Evolutionary conservation across 2,329 filamentous ascomycete species (phyloP).

Genomic region (Incumbomyces delicatus): DNA sequence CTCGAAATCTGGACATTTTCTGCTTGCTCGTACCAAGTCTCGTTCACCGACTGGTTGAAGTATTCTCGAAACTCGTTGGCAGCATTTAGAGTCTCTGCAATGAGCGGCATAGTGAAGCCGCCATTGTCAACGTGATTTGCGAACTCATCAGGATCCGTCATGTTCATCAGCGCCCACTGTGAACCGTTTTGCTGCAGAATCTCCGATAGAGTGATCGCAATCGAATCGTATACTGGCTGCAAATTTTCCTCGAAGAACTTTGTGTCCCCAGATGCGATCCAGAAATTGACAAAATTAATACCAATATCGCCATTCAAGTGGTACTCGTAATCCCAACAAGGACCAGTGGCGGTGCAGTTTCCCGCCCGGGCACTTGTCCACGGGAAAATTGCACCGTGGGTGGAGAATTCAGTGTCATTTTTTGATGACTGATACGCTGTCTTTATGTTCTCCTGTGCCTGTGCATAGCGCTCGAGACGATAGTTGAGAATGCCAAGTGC

Average conservation of each 20-base stretch:
- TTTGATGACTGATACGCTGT: conserved; percentile 49
- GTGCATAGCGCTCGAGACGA: conserved; percentile 47
- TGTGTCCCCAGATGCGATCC: conserved; percentile 49
- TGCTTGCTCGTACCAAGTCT: conserved; percentile 49
- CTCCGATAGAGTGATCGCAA: conserved; percentile 53
- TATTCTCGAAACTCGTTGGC: conserved; percentile 49
- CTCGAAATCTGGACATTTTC: conserved; percentile 47
- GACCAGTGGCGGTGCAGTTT: conserved; percentile 56
- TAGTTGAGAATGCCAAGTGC: conserved; percentile 57
- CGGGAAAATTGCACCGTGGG: conserved; percentile 52
- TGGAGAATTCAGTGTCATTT: conserved; percentile 48
- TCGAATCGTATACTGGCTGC: conserved; percentile 54
- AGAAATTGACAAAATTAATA: conserved; percentile 52
- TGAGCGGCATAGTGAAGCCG: conserved; percentile 58
- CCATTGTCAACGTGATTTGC: conserved; percentile 56
- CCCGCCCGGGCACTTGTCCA: conserved; percentile 60
- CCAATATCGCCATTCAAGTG: conserved; percentile 63
- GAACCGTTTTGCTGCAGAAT: conserved; percentile 51
- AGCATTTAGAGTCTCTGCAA: conserved; percentile 45
- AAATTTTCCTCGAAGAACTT: conserved; percentile 45
- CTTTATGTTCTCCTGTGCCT: conserved; percentile 52
- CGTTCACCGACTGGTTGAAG: conserved; percentile 46
- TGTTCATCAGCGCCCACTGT: conserved; percentile 46
- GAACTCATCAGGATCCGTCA: conserved; percentile 65
- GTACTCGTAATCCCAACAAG: conserved; percentile 63